A percentile compares a stretch with the other conserved stretches of the same genome.
These are phyloP conservation scores for Penicillium sp. DNA, from an alignment of 2,329 filamentous ascomycete genomes.

Conservation along the genomic window DNA sequence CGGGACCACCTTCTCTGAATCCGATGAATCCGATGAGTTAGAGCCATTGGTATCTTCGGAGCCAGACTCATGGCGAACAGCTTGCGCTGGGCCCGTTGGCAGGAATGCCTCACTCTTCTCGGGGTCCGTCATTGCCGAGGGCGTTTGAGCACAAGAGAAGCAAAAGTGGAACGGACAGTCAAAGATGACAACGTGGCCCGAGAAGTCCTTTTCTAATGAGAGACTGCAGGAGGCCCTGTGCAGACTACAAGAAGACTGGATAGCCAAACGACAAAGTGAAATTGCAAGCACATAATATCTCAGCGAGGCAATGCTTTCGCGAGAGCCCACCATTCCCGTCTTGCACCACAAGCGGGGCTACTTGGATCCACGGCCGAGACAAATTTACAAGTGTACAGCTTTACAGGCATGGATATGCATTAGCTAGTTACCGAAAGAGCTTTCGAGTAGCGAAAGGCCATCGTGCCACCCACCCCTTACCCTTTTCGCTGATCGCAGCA, in stretches of 20 bases:
- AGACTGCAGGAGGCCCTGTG: conserved; percentile 3
- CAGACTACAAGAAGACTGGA: conserved; percentile 3
- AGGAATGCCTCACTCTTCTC: conserved; percentile 18
- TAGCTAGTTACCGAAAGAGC: conserved; percentile 2
- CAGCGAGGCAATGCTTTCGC: neutral
- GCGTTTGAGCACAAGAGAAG: neutral
- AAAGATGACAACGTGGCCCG: neutral
- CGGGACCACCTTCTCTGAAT: too few species aligned
- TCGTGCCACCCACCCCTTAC: conserved; percentile 7
- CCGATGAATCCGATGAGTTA: conserved; percentile 1
- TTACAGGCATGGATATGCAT: conserved; percentile 14
- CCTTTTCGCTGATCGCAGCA: conserved; percentile 11
- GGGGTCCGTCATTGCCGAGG: conserved; percentile 17
- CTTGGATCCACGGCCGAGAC: conserved; percentile 10
- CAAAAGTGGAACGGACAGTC: neutral
- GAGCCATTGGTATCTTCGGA: conserved; percentile 4
- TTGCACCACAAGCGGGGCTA: conserved; percentile 8
- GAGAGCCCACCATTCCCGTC: conserved; percentile 12
- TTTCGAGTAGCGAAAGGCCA: conserved; percentile 1
- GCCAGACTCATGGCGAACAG: conserved; percentile 4
- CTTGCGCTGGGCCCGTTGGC: conserved; percentile 14
- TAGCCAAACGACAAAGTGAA: neutral
- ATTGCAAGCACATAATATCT: neutral
- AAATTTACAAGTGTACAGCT: neutral
- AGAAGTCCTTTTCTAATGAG: conserved; percentile 3